These are phyloP conservation scores for Middelhovenomyces tepae DNA, from an alignment of 805 yeast genomes.

Conservation along the genomic window DNA sequence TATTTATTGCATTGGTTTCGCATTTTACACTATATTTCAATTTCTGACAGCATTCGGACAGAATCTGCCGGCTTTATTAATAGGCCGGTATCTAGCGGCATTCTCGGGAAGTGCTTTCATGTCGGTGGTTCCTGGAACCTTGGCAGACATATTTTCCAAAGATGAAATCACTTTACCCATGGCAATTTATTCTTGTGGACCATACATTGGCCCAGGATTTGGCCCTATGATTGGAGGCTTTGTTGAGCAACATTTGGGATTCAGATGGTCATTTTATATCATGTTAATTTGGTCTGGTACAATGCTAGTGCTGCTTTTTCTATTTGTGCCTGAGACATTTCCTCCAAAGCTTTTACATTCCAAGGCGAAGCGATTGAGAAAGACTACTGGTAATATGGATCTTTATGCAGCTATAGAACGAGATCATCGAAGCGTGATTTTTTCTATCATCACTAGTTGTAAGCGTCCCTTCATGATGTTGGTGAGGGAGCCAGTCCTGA, in stretches of 20 bases:
- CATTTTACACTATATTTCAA: conserved; percentile 39
- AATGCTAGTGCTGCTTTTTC: conserved; percentile 38
- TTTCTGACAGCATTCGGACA: conserved; percentile 39
- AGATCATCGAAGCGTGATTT: conserved; percentile 5
- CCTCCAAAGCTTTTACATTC: conserved; percentile 69
- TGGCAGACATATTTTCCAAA: conserved; percentile 66
- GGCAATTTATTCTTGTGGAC: conserved; percentile 69
- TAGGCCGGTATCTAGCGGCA: conserved; percentile 68
- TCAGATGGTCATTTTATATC: conserved; percentile 66
- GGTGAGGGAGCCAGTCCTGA: conserved; percentile 46
- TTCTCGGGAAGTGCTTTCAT: conserved; percentile 73
- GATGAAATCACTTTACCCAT: conserved; percentile 60
- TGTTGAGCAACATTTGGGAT: conserved; percentile 48
- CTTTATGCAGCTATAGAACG: conserved; percentile 37
- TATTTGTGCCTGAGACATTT: conserved; percentile 56
- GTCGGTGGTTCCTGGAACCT: conserved; percentile 79
- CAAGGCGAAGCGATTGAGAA: conserved; percentile 55
- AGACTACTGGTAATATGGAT: conserved; percentile 30
- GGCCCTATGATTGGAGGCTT: conserved; percentile 60
- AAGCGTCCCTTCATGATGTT: conserved; percentile 45
- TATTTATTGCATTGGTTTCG: conserved; percentile 46
- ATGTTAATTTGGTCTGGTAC: conserved; percentile 53
- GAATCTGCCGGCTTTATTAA: conserved; percentile 30
- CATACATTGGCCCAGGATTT: conserved; percentile 67
- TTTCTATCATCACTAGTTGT: conserved; percentile 31